Base-by-base conservation (phyloP, 768 basidiomycete genomes). In the Cystobasidium tubakii region DNA sequence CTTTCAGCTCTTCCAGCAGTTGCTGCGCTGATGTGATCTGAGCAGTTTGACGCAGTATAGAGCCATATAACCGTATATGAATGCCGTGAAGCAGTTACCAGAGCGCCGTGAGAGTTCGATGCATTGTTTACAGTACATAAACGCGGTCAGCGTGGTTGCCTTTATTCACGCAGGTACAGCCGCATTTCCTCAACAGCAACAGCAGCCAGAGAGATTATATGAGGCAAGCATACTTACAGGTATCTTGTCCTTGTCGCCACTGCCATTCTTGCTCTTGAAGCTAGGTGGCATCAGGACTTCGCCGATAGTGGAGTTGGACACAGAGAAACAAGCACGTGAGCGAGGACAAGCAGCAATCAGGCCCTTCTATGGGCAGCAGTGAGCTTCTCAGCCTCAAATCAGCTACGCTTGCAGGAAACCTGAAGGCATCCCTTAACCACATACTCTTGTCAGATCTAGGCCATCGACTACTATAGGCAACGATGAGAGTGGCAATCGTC, bases 11-110 rank as follows among this genome's bases (percentile, higher is more conserved):
- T 21, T 62, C 57, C 62, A 75, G 75, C 1, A 83, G 73, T 34
- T 81, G 78, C 57, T 79, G 76, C 1, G 78, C 69, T 1, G 80
- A 79, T 2, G 78, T 76, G 67, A 82, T 81, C 81, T 82, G 77
- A 3, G 36, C 15, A 27, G 7, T 15, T 6, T 27, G 29, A 25
- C 4, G 27, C 3, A 17, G 13, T 34, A 60, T 17, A 31, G 57
- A 2, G 29, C 27, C 23, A 12, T n/a, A 21, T 50, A 21, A 50
- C 4, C 4, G 46, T 12, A 12, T 50, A 3, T 9, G 4, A 12
- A 50, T 17, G 21, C 46, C 3, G 7, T 21, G 46, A 17, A 50
- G 46, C 46, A 19, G 4, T 50, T n/a, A n/a, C n/a, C 12, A n/a
- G 12, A 4, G 42, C 17, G 17, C 17, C 21, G 7, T n/a, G 46